These are phyloP conservation scores for Gyromitra esculenta DNA, from an alignment of 2,329 filamentous ascomycete species.

Conservation along the genomic window DNA sequence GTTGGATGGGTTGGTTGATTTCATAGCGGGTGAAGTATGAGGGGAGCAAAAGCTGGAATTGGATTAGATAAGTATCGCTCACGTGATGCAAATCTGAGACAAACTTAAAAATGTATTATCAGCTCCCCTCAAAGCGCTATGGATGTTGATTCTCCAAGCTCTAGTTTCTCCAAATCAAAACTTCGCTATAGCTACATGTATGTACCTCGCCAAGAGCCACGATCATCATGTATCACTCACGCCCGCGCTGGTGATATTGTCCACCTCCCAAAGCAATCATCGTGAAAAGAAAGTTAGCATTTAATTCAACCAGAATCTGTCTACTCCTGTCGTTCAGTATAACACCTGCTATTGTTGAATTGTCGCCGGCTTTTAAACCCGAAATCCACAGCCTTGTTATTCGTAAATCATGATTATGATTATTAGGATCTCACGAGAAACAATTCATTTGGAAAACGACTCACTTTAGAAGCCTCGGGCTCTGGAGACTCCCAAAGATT, in stretches of 20 bases:
- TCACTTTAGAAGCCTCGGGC: not conserved
- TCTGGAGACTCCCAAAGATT: slow-evolving; percentile 9
- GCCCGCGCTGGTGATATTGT: not conserved
- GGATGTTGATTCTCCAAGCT: not conserved
- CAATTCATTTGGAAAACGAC: not conserved
- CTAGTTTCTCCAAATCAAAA: not conserved
- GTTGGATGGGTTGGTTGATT: slow-evolving; percentile 14
- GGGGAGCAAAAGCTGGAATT: not conserved
- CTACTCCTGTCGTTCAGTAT: too few species aligned
- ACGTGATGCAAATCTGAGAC: slow-evolving; percentile 16
- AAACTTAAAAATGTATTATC: slow-evolving; percentile 15
- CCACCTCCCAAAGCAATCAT: not conserved
- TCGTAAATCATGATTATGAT: not conserved
- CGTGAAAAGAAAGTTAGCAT: not conserved
- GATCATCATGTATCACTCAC: not conserved
- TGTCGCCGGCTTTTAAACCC: not conserved
- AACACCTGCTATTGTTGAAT: not conserved
- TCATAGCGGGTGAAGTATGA: slow-evolving; percentile 19
- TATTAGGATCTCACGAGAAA: slow-evolving; percentile 4
- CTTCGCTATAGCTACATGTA: not conserved
- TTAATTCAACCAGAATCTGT: not conserved
- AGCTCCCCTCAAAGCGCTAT: not conserved
- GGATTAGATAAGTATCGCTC: not conserved
- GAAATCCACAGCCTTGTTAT: not conserved
- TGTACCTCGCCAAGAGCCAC: not conserved